Evolutionary conservation across 257 asterid genomes (phyloP).

Genomic region (Nemophila menziesii): DNA sequence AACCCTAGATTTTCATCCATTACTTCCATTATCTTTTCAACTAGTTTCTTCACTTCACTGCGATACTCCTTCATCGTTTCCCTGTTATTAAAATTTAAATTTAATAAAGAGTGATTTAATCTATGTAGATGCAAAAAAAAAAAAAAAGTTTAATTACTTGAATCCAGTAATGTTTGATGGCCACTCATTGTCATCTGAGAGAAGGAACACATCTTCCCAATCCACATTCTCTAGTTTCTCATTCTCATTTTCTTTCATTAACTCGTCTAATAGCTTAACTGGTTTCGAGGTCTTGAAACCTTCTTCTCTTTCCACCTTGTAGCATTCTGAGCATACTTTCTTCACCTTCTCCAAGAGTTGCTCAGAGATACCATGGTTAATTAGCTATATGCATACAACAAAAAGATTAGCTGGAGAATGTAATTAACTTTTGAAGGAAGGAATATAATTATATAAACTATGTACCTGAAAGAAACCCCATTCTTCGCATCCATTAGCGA

Average conservation of each 20-base stretch:
- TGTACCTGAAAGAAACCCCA: constrained; percentile 93
- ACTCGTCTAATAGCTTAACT: constrained; percentile 30
- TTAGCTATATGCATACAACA: constrained; percentile 21
- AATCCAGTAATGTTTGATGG: constrained; percentile 39
- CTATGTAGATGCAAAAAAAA: too few species aligned
- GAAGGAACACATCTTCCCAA: constrained; percentile 87
- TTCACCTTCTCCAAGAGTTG: constrained; percentile 67
- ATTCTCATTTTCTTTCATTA: constrained; percentile 28
- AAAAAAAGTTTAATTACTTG: too few species aligned
- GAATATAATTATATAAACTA: neutral
- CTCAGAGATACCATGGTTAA: constrained; percentile 69
- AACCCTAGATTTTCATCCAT: constrained; percentile 75
- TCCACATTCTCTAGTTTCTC: constrained; percentile 44
- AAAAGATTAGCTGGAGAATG: too few species aligned
- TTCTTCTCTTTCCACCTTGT: constrained; percentile 44
- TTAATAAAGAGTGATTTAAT: too few species aligned
- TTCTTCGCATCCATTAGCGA: constrained; percentile 61
- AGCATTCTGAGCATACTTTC: constrained; percentile 51
- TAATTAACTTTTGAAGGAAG: too few species aligned
- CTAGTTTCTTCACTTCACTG: constrained; percentile 50
- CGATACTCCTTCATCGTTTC: constrained; percentile 66
- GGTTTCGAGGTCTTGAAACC: constrained; percentile 46
- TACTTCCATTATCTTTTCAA: constrained; percentile 37
- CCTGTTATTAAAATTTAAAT: constrained; percentile 20
- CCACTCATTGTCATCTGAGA: constrained; percentile 62